Conservation (phyloP, 1,284 basidiomycete species). For the Rhodotorula sp. region DNA sequence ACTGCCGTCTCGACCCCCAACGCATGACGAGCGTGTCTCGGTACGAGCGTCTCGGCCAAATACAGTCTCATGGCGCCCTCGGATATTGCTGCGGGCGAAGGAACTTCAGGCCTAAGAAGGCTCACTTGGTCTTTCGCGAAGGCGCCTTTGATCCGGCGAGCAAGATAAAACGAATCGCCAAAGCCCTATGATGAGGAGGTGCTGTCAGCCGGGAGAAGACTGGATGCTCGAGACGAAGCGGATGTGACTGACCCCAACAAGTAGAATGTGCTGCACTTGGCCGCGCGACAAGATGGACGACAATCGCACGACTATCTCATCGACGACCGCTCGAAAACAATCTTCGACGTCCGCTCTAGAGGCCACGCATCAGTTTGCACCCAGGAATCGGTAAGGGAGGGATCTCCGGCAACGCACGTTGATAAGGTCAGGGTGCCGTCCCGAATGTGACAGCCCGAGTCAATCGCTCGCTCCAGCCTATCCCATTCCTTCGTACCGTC, state of each 20-base stretch:
- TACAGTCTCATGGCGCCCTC: conserved; percentile 23
- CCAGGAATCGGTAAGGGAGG: not conserved
- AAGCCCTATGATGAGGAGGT: conserved; percentile 15
- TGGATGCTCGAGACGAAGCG: no score
- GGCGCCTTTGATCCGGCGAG: not conserved
- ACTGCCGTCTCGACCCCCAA: conserved; percentile 21
- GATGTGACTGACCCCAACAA: conserved; percentile 12
- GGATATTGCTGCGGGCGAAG: conserved; percentile 16
- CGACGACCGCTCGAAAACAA: conserved; percentile 1
- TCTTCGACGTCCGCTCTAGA: conserved; percentile 15
- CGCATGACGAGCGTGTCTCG: not conserved
- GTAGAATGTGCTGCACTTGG: conserved; percentile 12
- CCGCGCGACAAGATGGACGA: conserved; percentile 17
- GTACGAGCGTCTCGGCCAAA: conserved; percentile 5
- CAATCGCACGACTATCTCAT: conserved; percentile 18
- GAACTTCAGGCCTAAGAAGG: conserved; percentile 18
- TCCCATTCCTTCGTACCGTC: not conserved
- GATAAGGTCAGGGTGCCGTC: conserved; percentile 14
- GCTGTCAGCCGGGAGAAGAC: rapidly evolving
- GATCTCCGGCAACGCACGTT: not conserved
- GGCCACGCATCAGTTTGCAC: no score
- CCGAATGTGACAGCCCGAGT: conserved; percentile 5
- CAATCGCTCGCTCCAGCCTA: conserved; percentile 3
- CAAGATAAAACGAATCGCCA: conserved; percentile 22
- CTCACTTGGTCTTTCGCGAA: not conserved